These are phyloP conservation scores for Ophiocordyceps polyrhachis-furcata DNA, from an alignment of 2,329 filamentous ascomycete genomes.

Conservation along the genomic window DNA sequence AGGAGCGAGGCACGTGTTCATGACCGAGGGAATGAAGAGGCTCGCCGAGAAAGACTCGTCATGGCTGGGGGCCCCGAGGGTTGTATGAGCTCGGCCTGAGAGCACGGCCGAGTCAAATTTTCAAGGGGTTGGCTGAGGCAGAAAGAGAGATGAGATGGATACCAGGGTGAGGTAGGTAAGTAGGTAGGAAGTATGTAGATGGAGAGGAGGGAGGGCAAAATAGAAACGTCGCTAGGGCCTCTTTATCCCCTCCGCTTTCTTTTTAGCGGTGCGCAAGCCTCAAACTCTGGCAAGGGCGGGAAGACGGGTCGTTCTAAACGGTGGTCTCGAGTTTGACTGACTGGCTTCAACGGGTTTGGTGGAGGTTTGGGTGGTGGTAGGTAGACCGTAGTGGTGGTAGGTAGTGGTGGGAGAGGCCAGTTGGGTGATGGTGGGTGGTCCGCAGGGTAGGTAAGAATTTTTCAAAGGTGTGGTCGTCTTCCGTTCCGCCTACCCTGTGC, in stretches of 20 bases:
- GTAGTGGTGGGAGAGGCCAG: too few species aligned
- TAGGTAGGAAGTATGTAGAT: too few species aligned
- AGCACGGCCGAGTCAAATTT: too few species aligned
- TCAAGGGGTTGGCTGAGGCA: neutral
- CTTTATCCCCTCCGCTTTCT: neutral
- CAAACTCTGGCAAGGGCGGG: neutral
- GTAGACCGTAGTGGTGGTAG: too few species aligned
- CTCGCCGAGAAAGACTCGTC: neutral
- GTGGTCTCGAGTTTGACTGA: neutral
- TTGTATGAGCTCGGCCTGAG: neutral
- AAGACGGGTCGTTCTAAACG: neutral
- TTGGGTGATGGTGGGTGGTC: too few species aligned
- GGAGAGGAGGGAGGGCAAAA: neutral
- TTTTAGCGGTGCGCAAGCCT: neutral
- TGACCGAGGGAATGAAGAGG: neutral
- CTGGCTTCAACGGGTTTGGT: too few species aligned
- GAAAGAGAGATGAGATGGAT: neutral
- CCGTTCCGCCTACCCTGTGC: too few species aligned
- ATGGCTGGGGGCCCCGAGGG: neutral
- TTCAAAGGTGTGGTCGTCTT: too few species aligned
- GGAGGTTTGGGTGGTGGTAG: too few species aligned
- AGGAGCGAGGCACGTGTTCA: neutral
- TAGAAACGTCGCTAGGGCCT: neutral
- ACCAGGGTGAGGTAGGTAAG: too few species aligned
- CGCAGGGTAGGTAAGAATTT: too few species aligned